Percentiles rank a stretch among this genome's conserved stretches.
Conservation (phyloP, 306 rosid genomes). For the Dalbergia cochinchinensis region DNA sequence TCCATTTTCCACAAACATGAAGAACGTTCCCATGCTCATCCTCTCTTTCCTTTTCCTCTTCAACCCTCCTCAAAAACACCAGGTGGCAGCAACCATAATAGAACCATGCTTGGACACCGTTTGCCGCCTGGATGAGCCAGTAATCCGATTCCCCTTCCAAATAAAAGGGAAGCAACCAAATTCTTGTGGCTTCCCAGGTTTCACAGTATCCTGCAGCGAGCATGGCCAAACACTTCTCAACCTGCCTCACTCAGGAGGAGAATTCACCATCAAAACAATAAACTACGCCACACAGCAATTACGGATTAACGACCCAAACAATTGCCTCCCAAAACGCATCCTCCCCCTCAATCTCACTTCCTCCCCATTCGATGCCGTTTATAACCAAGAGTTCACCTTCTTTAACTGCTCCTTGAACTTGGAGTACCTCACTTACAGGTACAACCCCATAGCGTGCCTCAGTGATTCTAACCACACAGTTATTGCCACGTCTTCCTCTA, state of each 20-base stretch:
- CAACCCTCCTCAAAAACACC: slow-evolving; percentile 37
- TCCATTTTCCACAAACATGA: slow-evolving; percentile 49
- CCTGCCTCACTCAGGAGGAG: slow-evolving; percentile 56
- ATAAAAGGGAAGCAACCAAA: slow-evolving; percentile 41
- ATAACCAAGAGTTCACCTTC: slow-evolving; percentile 57
- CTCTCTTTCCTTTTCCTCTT: slow-evolving; percentile 40
- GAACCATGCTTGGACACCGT: slow-evolving; percentile 53
- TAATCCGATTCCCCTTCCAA: slow-evolving; percentile 72
- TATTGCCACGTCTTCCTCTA: slow-evolving; percentile 61
- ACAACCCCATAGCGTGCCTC: slow-evolving; percentile 66
- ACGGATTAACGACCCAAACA: slow-evolving; percentile 71
- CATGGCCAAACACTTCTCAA: slow-evolving; percentile 57
- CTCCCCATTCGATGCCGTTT: slow-evolving; percentile 61
- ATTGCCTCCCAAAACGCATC: slow-evolving; percentile 68
- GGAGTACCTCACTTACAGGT: slow-evolving; percentile 37
- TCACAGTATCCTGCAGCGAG: slow-evolving; percentile 54
- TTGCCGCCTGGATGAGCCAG: slow-evolving; percentile 47
- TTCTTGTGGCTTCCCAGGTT: slow-evolving; percentile 72
- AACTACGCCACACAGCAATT: slow-evolving; percentile 69
- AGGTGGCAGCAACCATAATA: slow-evolving; percentile 39
- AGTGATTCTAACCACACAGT: slow-evolving; percentile 52
- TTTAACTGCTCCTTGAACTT: slow-evolving; percentile 69
- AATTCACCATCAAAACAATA: slow-evolving; percentile 60
- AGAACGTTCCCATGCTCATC: slow-evolving; percentile 40
- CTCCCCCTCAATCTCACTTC: slow-evolving; percentile 60